A percentile compares a stretch with the other conserved stretches of the same genome.
Conservation (phyloP, 2,329 filamentous ascomycete genomes). For the Didymella pomorum region DNA sequence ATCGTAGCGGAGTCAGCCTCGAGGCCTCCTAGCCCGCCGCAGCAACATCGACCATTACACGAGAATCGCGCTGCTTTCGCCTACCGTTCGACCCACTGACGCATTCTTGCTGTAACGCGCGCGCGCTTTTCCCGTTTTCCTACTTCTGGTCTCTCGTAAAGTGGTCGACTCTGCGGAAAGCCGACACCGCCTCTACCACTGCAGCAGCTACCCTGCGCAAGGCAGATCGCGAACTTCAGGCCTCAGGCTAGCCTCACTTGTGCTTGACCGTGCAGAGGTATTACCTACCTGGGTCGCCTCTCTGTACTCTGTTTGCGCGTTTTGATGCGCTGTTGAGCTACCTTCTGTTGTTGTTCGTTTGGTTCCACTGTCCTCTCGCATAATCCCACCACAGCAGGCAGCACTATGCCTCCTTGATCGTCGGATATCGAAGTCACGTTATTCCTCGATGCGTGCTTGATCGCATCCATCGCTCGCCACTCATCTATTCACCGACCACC, state of each 20-base stretch:
- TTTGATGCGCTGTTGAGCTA: conserved; percentile 27
- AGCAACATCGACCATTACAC: conserved; percentile 30
- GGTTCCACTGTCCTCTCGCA: conserved; percentile 24
- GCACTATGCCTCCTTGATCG: conserved; percentile 47
- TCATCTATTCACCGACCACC: conserved; percentile 16
- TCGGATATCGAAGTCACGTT: conserved; percentile 41
- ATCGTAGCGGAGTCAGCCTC: conserved; percentile 47
- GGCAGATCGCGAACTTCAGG: conserved; percentile 44
- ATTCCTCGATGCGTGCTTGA: conserved; percentile 27
- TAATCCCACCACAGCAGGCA: conserved; percentile 36
- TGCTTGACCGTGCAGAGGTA: conserved; percentile 34
- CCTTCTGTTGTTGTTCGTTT: conserved; percentile 22
- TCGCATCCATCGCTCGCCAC: conserved; percentile 19
- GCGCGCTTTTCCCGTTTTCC: conserved; percentile 33
- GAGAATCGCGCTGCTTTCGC: conserved; percentile 34
- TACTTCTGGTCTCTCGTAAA: conserved; percentile 34
- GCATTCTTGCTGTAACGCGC: conserved; percentile 32
- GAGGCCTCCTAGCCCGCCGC: conserved; percentile 34
- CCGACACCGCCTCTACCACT: conserved; percentile 46
- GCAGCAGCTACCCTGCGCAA: conserved; percentile 40
- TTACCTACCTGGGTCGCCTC: conserved; percentile 31
- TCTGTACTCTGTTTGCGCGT: conserved; percentile 24
- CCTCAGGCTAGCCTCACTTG: conserved; percentile 37
- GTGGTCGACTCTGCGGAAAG: conserved; percentile 37
- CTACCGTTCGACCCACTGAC: conserved; percentile 31